phyloP scores from a whole-genome alignment of 305 asterid species.

The Ajuga reptans region DNA sequence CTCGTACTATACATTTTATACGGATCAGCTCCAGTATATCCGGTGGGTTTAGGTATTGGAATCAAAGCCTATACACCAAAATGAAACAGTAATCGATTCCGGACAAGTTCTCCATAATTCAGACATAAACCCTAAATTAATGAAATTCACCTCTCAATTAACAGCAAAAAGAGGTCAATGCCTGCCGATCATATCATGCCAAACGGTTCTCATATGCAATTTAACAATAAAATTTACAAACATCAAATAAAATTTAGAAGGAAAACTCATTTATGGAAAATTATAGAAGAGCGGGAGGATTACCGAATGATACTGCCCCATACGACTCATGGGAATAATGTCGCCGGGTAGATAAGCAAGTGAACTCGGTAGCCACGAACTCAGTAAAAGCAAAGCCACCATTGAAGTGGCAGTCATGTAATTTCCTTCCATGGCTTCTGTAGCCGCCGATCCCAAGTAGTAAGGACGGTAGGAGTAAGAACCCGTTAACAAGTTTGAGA shows the following conservation, averaged over 20 bases:
- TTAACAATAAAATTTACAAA: background rate
- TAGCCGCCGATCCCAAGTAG: constrained; percentile 22
- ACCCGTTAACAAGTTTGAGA: background rate
- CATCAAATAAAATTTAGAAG: too few species aligned
- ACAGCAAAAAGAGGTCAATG: constrained; percentile 92
- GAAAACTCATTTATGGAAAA: background rate
- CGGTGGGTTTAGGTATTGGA: constrained; percentile 82
- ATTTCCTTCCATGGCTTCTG: constrained; percentile 36
- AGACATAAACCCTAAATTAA: constrained; percentile 21
- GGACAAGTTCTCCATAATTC: background rate
- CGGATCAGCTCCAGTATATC: constrained; percentile 93
- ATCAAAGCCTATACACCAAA: constrained; percentile 51
- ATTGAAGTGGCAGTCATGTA: constrained; percentile 23
- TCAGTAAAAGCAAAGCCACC: constrained; percentile 32
- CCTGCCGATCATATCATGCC: constrained; percentile 94
- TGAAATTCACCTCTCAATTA: constrained; percentile 63
- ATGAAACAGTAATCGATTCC: constrained; percentile 12
- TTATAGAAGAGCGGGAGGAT: background rate
- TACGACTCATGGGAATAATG: constrained; percentile 81
- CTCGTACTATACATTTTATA: constrained; percentile 56
- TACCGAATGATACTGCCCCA: constrained; percentile 93
- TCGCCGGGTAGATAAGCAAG: constrained; percentile 82
- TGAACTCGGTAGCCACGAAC: constrained; percentile 31
- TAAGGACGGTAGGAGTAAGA: background rate
- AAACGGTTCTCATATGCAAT: constrained; percentile 71